Evolutionary conservation across 106 monocot species (phyloP).

Genomic region (Dioscorea alata): DNA sequence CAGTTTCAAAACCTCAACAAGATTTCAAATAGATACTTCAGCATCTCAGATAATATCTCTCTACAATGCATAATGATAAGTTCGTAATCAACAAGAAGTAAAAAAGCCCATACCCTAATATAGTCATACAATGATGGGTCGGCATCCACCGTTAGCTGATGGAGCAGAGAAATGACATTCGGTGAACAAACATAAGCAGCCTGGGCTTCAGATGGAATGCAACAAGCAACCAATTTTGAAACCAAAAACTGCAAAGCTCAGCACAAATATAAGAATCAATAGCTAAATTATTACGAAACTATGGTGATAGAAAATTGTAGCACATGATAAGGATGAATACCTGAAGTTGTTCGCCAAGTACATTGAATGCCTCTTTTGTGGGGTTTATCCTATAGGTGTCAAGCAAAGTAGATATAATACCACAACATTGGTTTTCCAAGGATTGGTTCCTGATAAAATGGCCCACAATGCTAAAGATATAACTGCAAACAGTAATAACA

Average conservation of each 20-base stretch:
- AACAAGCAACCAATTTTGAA: constrained; percentile 84
- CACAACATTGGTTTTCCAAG: constrained; percentile 80
- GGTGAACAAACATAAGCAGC: constrained; percentile 25
- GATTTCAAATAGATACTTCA: neutral
- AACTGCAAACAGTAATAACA: constrained; percentile 40
- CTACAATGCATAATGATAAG: neutral
- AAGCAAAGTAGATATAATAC: constrained; percentile 55
- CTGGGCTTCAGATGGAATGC: constrained; percentile 28
- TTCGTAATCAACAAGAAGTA: neutral
- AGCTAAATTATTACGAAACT: neutral
- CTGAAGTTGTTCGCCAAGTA: constrained; percentile 90
- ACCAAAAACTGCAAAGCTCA: constrained; percentile 53
- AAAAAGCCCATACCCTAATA: constrained; percentile 46
- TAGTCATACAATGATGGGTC: constrained; percentile 58
- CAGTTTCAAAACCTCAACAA: neutral
- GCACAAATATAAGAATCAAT: constrained; percentile 1
- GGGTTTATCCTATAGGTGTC: constrained; percentile 34
- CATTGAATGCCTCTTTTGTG: constrained; percentile 25
- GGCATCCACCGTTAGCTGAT: constrained; percentile 78
- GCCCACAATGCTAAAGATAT: constrained; percentile 79
- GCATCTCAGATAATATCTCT: neutral
- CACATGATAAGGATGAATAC: constrained; percentile 16
- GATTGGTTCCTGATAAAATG: constrained; percentile 36
- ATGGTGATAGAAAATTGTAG: neutral
- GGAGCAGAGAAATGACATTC: constrained; percentile 55